Conservation (phyloP, 495 filamentous ascomycete species). For the Melanomma pulvis-pyrius region DNA sequence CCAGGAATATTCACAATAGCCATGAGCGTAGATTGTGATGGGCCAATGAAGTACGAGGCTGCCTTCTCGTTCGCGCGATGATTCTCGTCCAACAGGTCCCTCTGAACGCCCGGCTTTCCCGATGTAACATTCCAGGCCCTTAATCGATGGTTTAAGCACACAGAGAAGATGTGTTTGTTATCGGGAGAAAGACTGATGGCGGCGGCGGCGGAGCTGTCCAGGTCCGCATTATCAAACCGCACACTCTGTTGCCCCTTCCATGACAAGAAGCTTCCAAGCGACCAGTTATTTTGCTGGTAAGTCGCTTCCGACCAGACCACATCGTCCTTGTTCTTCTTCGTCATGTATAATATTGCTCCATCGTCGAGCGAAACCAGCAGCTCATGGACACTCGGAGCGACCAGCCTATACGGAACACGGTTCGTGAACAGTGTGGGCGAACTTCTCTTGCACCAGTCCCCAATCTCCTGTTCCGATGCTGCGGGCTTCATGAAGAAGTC, state of each 20-base stretch:
- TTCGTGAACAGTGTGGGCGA: slow-evolving; percentile 72
- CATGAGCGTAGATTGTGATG: slow-evolving; percentile 70
- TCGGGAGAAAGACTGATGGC: slow-evolving; percentile 67
- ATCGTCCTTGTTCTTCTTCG: slow-evolving; percentile 65
- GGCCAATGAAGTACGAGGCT: slow-evolving; percentile 72
- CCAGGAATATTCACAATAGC: slow-evolving; percentile 65
- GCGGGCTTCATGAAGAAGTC: slow-evolving; percentile 73
- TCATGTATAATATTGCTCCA: slow-evolving; percentile 76
- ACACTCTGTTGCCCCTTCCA: slow-evolving; percentile 69
- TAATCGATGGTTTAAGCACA: slow-evolving; percentile 83
- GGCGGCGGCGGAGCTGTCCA: slow-evolving; percentile 66
- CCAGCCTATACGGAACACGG: slow-evolving; percentile 74
- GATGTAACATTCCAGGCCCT: slow-evolving; percentile 81
- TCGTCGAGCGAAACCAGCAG: slow-evolving; percentile 80
- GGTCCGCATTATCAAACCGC: slow-evolving; percentile 63
- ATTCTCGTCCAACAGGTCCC: slow-evolving; percentile 67
- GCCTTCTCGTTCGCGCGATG: slow-evolving; percentile 59
- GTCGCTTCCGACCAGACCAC: slow-evolving; percentile 75
- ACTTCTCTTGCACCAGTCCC: slow-evolving; percentile 76
- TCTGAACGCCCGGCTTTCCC: slow-evolving; percentile 69
- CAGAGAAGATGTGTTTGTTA: slow-evolving; percentile 74
- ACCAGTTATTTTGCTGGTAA: slow-evolving; percentile 80
- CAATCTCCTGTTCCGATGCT: slow-evolving; percentile 69
- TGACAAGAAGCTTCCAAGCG: slow-evolving; percentile 69
- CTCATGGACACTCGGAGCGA: slow-evolving; percentile 70